A percentile compares a stretch with the other conserved stretches of the same genome.
phyloP scores from a whole-genome alignment of 2,329 filamentous ascomycete genomes.

The Chalara sp. region DNA sequence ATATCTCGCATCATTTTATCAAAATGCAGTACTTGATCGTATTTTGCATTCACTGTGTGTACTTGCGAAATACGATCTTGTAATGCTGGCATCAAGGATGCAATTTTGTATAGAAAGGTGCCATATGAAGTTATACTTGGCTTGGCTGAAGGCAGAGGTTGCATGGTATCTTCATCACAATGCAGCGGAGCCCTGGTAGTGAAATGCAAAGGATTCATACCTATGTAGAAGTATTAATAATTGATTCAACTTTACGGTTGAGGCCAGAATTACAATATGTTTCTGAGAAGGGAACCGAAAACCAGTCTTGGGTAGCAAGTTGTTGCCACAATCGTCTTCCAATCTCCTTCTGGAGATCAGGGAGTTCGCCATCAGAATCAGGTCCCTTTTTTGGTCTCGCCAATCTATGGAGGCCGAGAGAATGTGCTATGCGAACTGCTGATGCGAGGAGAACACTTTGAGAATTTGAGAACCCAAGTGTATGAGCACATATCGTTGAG shows the following conservation, averaged over 20 bases:
- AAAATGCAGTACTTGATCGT: slow-evolving; percentile 13
- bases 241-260: neutral
- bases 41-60: slow-evolving; percentile 8
- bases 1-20: slow-evolving; percentile 15
- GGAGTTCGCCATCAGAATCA: slow-evolving; percentile 12
- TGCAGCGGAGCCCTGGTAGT: slow-evolving; percentile 8
- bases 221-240: neutral
- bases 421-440: slow-evolving; percentile 39
- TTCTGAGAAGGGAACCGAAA: slow-evolving; percentile 16
- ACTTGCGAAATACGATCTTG: slow-evolving; percentile 9
- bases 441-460: slow-evolving; percentile 38
- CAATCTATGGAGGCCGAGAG: slow-evolving; percentile 38
- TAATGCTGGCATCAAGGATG: slow-evolving; percentile 13
- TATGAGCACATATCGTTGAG: slow-evolving; percentile 41
- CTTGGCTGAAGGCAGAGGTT: slow-evolving; percentile 2
- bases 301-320: slow-evolving; percentile 15
- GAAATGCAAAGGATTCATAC: slow-evolving; percentile 14
- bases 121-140: slow-evolving; percentile 12
- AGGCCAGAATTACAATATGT: slow-evolving; percentile 10
- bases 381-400: slow-evolving; percentile 9
- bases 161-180: slow-evolving; percentile 14
- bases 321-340: slow-evolving; percentile 14
- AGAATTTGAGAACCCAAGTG: slow-evolving; percentile 38
- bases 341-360: slow-evolving; percentile 7
- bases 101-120: slow-evolving; percentile 12